A percentile compares a stretch with the other conserved stretches of the same genome.
phyloP scores from a whole-genome alignment of 495 filamentous ascomycete genomes.

The Penicillium subrubescens region DNA sequence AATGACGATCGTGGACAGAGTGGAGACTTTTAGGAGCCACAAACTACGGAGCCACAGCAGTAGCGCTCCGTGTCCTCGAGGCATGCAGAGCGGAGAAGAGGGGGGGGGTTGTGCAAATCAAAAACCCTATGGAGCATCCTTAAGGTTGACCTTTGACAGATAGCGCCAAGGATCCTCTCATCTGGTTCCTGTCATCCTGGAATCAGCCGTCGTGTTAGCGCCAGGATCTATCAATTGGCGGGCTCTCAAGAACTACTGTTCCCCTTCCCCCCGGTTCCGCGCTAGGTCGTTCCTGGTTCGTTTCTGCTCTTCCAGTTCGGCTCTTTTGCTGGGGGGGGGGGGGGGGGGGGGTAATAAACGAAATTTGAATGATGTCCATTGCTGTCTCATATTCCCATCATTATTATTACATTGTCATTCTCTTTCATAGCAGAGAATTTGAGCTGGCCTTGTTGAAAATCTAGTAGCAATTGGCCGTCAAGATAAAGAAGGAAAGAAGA shows the following conservation, averaged over 20 bases:
- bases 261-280: slow-evolving; percentile 13
- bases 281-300: slow-evolving; percentile 6
- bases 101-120: slow-evolving; percentile 19
- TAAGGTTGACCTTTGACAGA: slow-evolving; percentile 44
- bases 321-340: neutral
- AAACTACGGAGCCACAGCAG: slow-evolving; percentile 31
- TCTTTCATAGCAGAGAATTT: neutral
- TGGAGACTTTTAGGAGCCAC: slow-evolving; percentile 36
- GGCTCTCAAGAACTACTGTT: slow-evolving; percentile 23
- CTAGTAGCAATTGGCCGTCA: neutral
- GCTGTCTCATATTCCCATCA: neutral
- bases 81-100: slow-evolving; percentile 32
- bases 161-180: slow-evolving; percentile 32
- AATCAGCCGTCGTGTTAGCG: slow-evolving; percentile 21
- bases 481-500: neutral
- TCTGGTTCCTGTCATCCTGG: slow-evolving; percentile 32
- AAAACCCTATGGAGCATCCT: slow-evolving; percentile 26
- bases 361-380: neutral
- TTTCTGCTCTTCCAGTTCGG: slow-evolving; percentile 9
- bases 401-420: neutral
- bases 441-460: neutral
- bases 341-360: neutral
- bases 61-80: slow-evolving; percentile 19
- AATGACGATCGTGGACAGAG: slow-evolving; percentile 46
- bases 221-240: slow-evolving; percentile 30